A percentile compares a stretch with the other conserved stretches of the same genome.
These are phyloP conservation scores for Thalia dealbata DNA, from an alignment of 176 grass and related monocot species.

Conservation along the genomic window DNA sequence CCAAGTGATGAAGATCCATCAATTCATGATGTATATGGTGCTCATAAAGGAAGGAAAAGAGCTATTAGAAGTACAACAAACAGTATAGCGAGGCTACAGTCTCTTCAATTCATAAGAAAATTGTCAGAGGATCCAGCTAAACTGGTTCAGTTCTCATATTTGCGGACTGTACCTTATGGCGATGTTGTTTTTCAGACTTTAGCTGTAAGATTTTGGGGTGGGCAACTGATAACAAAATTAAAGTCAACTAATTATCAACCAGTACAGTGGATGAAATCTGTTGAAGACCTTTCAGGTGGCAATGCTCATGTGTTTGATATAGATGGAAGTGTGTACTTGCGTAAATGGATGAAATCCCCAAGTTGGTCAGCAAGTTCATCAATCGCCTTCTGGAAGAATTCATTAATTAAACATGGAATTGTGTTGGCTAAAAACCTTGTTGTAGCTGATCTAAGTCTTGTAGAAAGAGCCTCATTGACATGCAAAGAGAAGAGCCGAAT, in stretches of 20 bases:
- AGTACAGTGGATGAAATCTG: constrained; percentile 42
- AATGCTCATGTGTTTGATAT: constrained; percentile 56
- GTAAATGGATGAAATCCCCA: constrained; percentile 78
- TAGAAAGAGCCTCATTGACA: constrained; percentile 51
- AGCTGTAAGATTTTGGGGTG: constrained; percentile 88
- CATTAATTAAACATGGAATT: constrained; percentile 53
- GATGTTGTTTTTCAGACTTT: constrained; percentile 81
- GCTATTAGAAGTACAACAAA: constrained; percentile 63
- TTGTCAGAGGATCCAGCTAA: constrained; percentile 76
- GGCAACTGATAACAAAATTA: constrained; percentile 47
- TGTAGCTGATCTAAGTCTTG: constrained; percentile 75
- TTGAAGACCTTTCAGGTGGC: constrained; percentile 39
- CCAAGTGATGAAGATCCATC: constrained; percentile 63
- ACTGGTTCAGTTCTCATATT: constrained; percentile 79
- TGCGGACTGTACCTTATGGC: constrained; percentile 52
- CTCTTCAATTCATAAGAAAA: constrained; percentile 76
- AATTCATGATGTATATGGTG: constrained; percentile 71
- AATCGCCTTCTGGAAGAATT: constrained; percentile 67
- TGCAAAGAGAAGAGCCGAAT: constrained; percentile 80
- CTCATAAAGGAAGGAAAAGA: constrained; percentile 63
- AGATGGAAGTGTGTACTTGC: constrained; percentile 80
- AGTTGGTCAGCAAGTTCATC: constrained; percentile 71
- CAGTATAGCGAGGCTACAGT: constrained; percentile 87
- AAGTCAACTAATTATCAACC: constrained; percentile 30
- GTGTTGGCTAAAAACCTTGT: constrained; percentile 85